Evolutionary conservation across 148 eudicot species (phyloP), one percentile per base, ranked within the genome.

Genomic region (Amaranthus palmeri): DNA sequence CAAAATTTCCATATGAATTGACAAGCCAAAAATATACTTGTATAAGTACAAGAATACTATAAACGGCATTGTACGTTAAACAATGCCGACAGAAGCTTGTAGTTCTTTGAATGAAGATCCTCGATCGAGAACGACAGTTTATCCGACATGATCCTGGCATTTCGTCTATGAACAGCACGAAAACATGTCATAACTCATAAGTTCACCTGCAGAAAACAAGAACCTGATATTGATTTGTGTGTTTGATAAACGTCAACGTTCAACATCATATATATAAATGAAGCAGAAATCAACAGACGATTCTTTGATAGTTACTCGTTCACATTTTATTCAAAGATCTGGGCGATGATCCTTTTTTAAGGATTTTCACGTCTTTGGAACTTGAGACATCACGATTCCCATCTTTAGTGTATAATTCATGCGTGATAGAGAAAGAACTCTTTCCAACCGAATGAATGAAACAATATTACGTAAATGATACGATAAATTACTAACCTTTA

Each of bases 81-180:
- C 25, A 10, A 58, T 2, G 61, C 42, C 42, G 3, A 57, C 4
- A 57, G 15, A 62, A 62, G 25, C 49, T 42, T 44, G 61, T 8
- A 42, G 13, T 62, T 44, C 18, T 18, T 44, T 14, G 8, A 49
- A 4, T 62, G 25, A 62, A 62, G 61, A 8, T 58, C 18, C 12
- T 42, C 66, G 3, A 7, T 43, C 42, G 48, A 62, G 8, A 43
- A 5, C 9, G 7, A 62, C 6, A 42, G 46, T 25, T 62, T 15
- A 43, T 62, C 18, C 42, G 47, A 62, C 66, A 62, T 11, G 67
- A 62, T 49, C 45, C 7, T 49, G 45, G 47, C 67, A 62, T 62
- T 44, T 43, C 8, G 66, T 9, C 66, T 18, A 48, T 43, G 17
- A 62, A 44, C 66, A 62, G 3, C 18, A n/a, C 8, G 45, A 43